Conservation (phyloP, 495 filamentous ascomycete species). For the Podospora appendiculata region DNA sequence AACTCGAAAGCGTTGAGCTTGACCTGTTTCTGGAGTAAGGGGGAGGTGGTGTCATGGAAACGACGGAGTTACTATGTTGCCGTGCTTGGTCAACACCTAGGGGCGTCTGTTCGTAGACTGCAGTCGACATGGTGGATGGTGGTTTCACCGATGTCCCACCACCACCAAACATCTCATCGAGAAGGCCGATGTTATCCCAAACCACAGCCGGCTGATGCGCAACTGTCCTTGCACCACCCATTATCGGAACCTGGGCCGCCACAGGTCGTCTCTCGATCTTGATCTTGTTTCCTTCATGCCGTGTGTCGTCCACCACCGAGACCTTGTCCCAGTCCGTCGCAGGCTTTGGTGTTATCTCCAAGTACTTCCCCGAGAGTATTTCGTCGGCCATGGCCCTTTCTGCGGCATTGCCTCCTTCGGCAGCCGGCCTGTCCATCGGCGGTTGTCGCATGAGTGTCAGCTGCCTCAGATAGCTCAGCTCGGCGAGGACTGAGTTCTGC, state of each 20-base stretch:
- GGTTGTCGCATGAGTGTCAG: slow-evolving; percentile 34
- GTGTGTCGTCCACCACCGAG: too few relatives aligned
- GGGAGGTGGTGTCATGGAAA: too few relatives aligned
- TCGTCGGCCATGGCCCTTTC: slow-evolving; percentile 45
- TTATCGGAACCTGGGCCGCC: too few relatives aligned
- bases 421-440: too few relatives aligned
- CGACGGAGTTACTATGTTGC: too few relatives aligned
- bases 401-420: too few relatives aligned
- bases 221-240: too few relatives aligned
- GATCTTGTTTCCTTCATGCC: too few relatives aligned
- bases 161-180: slow-evolving; percentile 38
- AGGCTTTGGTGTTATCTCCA: slow-evolving; percentile 46
- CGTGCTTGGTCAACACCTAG: neutral
- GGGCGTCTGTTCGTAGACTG: neutral
- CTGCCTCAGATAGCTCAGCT: slow-evolving; percentile 47
- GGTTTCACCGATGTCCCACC: neutral
- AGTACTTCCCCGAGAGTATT: slow-evolving; percentile 25
- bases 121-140: neutral
- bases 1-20: too few relatives aligned
- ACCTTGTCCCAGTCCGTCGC: slow-evolving; percentile 15
- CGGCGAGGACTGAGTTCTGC: slow-evolving; percentile 14
- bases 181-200: slow-evolving; percentile 44
- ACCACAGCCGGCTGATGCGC: neutral
- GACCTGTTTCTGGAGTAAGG: too few relatives aligned
- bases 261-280: too few relatives aligned